phyloP scores from a whole-genome alignment of 2,329 filamentous ascomycete species.

The Zopfia rhizophila region DNA sequence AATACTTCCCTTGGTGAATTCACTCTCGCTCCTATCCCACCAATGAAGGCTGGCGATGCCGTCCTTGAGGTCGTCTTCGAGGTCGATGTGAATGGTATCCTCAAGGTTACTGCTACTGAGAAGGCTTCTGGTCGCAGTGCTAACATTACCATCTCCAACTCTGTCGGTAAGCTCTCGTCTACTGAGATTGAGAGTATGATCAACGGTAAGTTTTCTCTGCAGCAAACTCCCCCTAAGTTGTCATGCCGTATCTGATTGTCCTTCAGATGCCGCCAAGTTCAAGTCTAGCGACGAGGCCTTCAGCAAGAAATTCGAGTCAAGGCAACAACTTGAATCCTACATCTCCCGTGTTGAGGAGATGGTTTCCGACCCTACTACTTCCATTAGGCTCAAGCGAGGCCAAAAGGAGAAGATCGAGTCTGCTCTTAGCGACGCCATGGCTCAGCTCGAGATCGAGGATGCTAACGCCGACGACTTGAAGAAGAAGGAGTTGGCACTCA shows the following conservation, averaged over 20 bases:
- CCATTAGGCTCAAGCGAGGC: conserved; percentile 97
- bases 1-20: conserved; percentile 99
- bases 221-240: not conserved
- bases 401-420: conserved; percentile 99
- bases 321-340: conserved; percentile 99
- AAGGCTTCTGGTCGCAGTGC: conserved; percentile 97
- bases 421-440: conserved; percentile 96
- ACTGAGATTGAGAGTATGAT: conserved; percentile 99
- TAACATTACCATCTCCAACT: conserved; percentile 99
- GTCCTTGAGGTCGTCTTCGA: conserved; percentile 98
- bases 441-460: conserved; percentile 94
- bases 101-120: conserved; percentile 99
- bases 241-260: not conserved
- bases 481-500: conserved; percentile 99
- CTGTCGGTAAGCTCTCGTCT: conserved; percentile 96
- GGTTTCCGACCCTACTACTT: conserved; percentile 93
- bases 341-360: conserved; percentile 99
- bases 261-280: conserved; percentile 92
- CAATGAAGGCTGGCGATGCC: conserved; percentile 92
- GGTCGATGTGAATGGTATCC: conserved; percentile 99
- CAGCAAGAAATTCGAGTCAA: conserved; percentile 99
- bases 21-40: conserved; percentile 87
- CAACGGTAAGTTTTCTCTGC: conserved; percentile 66
- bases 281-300: conserved; percentile 98
- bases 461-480: conserved; percentile 92